Evolutionary conservation across 495 filamentous ascomycete species (phyloP).

Genomic region (Penicillium dipodomyicola): DNA sequence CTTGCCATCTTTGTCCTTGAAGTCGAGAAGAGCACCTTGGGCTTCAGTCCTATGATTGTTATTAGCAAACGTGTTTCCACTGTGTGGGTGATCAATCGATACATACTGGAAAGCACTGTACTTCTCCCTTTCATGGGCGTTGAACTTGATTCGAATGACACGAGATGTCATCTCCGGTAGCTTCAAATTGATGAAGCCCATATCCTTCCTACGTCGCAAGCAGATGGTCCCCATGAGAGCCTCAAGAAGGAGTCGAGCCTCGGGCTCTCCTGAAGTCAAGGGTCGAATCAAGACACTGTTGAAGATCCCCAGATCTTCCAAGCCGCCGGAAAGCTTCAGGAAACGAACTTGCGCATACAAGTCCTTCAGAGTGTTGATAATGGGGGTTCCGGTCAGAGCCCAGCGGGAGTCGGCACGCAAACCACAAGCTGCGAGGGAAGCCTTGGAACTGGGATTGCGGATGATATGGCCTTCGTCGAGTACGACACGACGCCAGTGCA

Average conservation of each 20-base stretch:
- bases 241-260: constrained; percentile 66
- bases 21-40: constrained; percentile 63
- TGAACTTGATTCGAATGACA: constrained; percentile 74
- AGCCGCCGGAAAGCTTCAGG: constrained; percentile 71
- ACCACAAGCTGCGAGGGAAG: constrained; percentile 62
- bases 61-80: constrained; percentile 16
- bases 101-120: constrained; percentile 72
- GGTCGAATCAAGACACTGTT: constrained; percentile 71
- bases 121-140: constrained; percentile 70
- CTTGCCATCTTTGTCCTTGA: constrained; percentile 48
- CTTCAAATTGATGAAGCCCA: constrained; percentile 82
- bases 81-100: background rate
- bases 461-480: constrained; percentile 88
- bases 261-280: constrained; percentile 55
- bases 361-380: constrained; percentile 76
- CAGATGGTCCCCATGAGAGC: constrained; percentile 80
- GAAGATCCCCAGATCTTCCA: constrained; percentile 74
- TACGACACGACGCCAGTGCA: constrained; percentile 78
- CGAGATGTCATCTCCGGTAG: constrained; percentile 78
- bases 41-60: constrained; percentile 59
- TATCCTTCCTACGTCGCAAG: constrained; percentile 81
- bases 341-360: constrained; percentile 80
- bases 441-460: constrained; percentile 72
- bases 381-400: constrained; percentile 80
- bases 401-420: constrained; percentile 73